phyloP scores from a whole-genome alignment of 1,284 basidiomycete species.

The Ganoderma multipileum region DNA sequence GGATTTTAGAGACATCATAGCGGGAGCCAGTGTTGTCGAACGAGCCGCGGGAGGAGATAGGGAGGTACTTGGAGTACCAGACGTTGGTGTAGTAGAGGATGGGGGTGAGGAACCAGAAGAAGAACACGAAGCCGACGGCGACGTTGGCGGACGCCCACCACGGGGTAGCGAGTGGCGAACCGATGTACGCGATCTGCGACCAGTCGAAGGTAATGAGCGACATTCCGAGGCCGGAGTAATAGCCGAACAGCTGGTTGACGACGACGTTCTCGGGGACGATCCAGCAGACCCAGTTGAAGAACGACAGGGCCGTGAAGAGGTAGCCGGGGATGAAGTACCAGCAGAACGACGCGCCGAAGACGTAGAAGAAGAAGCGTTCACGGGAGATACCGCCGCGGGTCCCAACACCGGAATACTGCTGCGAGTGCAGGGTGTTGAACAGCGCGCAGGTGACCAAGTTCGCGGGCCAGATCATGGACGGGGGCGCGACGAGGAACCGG shows the following conservation, averaged over 20 bases:
- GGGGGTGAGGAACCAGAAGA: slow-evolving; percentile 71
- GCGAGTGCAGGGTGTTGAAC: slow-evolving; percentile 79
- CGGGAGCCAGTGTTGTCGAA: slow-evolving; percentile 50
- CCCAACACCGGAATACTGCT: slow-evolving; percentile 68
- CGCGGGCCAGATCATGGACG: slow-evolving; percentile 80
- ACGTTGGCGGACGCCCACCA: slow-evolving; percentile 44
- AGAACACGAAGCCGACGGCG: slow-evolving; percentile 40
- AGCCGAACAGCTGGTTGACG: slow-evolving; percentile 87
- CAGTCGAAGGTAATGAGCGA: slow-evolving; percentile 52
- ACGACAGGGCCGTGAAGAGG: slow-evolving; percentile 48
- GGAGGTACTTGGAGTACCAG: slow-evolving; percentile 49
- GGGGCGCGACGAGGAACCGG: slow-evolving; percentile 65
- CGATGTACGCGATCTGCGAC: slow-evolving; percentile 41
- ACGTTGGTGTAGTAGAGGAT: slow-evolving; percentile 50
- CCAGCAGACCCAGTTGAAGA: slow-evolving; percentile 70
- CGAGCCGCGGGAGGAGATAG: slow-evolving; percentile 41
- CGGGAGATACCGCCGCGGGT: slow-evolving; percentile 64
- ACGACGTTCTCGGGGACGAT: slow-evolving; percentile 64
- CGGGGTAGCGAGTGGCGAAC: slow-evolving; percentile 41
- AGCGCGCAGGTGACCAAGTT: slow-evolving; percentile 79
- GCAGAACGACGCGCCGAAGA: slow-evolving; percentile 35
- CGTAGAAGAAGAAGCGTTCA: slow-evolving; percentile 41
- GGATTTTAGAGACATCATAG: slow-evolving; percentile 61
- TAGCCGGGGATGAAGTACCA: slow-evolving; percentile 55
- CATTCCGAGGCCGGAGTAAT: slow-evolving; percentile 81